Evolutionary conservation across 2,329 filamentous ascomycete genomes (phyloP).

Genomic region (Colletotrichum lentis): DNA sequence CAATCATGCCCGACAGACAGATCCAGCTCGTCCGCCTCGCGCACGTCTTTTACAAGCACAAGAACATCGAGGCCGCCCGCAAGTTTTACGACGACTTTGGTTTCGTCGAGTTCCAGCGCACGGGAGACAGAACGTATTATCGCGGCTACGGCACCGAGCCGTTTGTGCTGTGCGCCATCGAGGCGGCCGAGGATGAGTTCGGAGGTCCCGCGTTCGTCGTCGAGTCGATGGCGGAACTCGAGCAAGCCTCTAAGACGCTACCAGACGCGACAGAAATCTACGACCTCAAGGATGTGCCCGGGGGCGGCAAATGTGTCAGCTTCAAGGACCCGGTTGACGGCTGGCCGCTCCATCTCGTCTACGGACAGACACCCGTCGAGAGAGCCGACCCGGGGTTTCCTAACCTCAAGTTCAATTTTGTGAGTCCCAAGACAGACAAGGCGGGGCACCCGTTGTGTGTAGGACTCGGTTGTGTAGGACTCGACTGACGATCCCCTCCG

Average conservation of each 20-base stretch:
- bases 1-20: slow-evolving; percentile 39
- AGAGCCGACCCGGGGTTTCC: slow-evolving; percentile 50
- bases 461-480: too few relatives aligned
- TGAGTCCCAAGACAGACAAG: slow-evolving; percentile 38
- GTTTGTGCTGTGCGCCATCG: slow-evolving; percentile 64
- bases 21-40: slow-evolving; percentile 52
- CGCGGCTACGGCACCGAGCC: slow-evolving; percentile 69
- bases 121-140: slow-evolving; percentile 61
- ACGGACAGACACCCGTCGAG: slow-evolving; percentile 58
- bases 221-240: slow-evolving; percentile 63
- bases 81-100: slow-evolving; percentile 60
- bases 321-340: slow-evolving; percentile 63
- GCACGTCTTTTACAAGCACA: slow-evolving; percentile 59
- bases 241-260: slow-evolving; percentile 57
- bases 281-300: slow-evolving; percentile 59
- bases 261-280: slow-evolving; percentile 58
- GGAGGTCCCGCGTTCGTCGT: slow-evolving; percentile 67
- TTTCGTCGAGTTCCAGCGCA: slow-evolving; percentile 51
- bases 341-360: slow-evolving; percentile 65
- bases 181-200: slow-evolving; percentile 59
- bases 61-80: slow-evolving; percentile 52
- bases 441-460: not conserved
- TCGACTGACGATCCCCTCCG: not conserved
- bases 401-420: slow-evolving; percentile 57
- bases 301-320: slow-evolving; percentile 61